Base-by-base conservation (phyloP, 2,329 filamentous ascomycete genomes). In the Colletotrichum eremochloae region DNA sequence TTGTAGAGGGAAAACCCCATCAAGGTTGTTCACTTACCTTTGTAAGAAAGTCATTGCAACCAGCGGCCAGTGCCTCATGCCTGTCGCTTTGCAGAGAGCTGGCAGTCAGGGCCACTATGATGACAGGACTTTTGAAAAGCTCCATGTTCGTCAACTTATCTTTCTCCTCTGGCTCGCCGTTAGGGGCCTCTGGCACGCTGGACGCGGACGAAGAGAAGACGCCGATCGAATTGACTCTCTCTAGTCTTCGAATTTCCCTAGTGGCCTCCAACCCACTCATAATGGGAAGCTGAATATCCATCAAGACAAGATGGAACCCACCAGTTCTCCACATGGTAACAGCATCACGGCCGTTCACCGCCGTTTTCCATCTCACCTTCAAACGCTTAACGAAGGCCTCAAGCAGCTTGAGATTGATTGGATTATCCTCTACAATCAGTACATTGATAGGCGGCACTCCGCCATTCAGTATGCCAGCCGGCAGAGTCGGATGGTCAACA, bases 31-130 rank as follows among this genome's bases (percentile, higher is more conserved):
- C 1, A 76, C 87, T 76, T 86, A 96, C 95, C 91, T 98, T 98
- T 74, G 96, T 98, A 80, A 99, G 86, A 82, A 98, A 99, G 82
- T 99, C 96, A 80, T 99, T 99, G 81, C 96, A 98, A 5, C 96
- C 96, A 50, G 96, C 96, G 38, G 96, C 96, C 77, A 98, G 85
- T 4, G 96, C 96, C 81, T 98, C 95, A 80, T 98, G 95, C 75
- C 96, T 90, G 84, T 99, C 96, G 80, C 94, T 97, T 83, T 98
- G 96, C 79, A 99, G 84, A 73, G 94, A 97, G 77, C 94, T 97
- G 14, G 96, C 96, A 38, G 96, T 99, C 78, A 99, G 87, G 4
- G 96, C 96, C 29, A 99, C 96, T 77, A 99, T 98, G 79, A 98
- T 98, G 77, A 99, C 95, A 0, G 96, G 96, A 75, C 94, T 97